phyloP scores from a whole-genome alignment of 202 grass and related monocot genomes.

The Setaria italica region DNA sequence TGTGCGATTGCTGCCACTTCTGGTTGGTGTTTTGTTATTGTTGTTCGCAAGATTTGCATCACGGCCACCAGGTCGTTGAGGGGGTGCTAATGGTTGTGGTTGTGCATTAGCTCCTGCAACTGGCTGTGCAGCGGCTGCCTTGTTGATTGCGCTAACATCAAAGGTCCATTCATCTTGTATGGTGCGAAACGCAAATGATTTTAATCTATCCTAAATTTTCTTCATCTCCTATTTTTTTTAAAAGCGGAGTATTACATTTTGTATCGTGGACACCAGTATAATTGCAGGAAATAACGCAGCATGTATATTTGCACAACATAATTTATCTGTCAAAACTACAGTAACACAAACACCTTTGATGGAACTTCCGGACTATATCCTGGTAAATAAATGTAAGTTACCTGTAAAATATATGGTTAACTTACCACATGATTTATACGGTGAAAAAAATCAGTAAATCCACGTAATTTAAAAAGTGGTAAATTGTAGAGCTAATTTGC shows the following conservation, averaged over 20 bases:
- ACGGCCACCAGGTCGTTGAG: background rate
- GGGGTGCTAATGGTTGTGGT: background rate
- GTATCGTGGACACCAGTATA: background rate
- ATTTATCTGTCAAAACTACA: background rate
- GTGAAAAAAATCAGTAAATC: too few relatives aligned
- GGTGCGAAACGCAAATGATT: background rate
- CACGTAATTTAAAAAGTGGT: too few relatives aligned
- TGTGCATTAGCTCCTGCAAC: background rate
- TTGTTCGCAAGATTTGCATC: background rate
- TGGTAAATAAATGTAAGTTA: too few relatives aligned
- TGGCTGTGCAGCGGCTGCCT: background rate
- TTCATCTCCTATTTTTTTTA: background rate
- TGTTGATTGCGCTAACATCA: background rate
- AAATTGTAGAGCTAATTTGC: too few relatives aligned
- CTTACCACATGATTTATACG: too few relatives aligned
- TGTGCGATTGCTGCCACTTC: background rate
- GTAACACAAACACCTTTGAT: background rate
- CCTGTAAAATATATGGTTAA: too few relatives aligned
- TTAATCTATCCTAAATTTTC: background rate
- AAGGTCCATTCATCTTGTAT: background rate
- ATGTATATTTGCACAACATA: background rate
- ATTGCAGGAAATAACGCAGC: background rate
- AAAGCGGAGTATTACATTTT: background rate
- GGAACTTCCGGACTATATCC: background rate
- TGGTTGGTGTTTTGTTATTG: background rate